These are phyloP conservation scores for Sindora glabra DNA, from an alignment of 306 rosid species.

Conservation along the genomic window DNA sequence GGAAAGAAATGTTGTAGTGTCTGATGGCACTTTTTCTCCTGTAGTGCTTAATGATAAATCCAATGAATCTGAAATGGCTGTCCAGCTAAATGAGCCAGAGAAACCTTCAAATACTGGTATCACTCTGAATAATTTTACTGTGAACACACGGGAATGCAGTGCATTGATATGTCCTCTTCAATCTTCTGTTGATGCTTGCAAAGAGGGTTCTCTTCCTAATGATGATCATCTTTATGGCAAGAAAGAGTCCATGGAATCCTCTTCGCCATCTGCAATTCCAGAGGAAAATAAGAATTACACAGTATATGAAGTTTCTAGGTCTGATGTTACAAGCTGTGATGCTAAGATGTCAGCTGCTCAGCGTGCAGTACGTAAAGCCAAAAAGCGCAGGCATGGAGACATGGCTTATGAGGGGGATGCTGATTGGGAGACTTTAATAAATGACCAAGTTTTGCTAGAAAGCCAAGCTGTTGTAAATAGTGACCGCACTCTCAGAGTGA, in stretches of 20 bases:
- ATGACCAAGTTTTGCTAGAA: constrained; percentile 43
- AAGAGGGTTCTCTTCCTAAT: constrained; percentile 11
- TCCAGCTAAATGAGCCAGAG: constrained; percentile 21
- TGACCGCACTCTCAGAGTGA: constrained; percentile 38
- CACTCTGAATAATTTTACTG: constrained; percentile 18
- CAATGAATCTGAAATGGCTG: constrained; percentile 14
- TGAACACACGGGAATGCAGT: constrained; percentile 30
- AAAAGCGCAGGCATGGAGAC: constrained; percentile 77
- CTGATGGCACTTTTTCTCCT: constrained; percentile 18
- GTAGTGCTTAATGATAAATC: constrained; percentile 13
- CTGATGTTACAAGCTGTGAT: constrained; percentile 40
- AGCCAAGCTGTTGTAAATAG: constrained; percentile 31
- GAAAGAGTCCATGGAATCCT: constrained; percentile 23
- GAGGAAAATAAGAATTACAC: constrained; percentile 52
- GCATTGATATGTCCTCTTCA: constrained; percentile 27
- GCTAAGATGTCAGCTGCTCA: constrained; percentile 40
- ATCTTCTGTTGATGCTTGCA: constrained; percentile 13
- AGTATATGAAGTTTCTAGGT: constrained; percentile 47
- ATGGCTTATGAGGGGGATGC: constrained; percentile 99
- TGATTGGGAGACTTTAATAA: constrained; percentile 73
- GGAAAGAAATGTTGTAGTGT: constrained; percentile 13
- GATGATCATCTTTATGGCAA: neutral
- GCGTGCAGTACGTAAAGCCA: constrained; percentile 47
- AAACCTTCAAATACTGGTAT: constrained; percentile 14
- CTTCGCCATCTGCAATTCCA: constrained; percentile 36